Evolutionary conservation across 805 yeast species (phyloP).

Genomic region (Nakazawaea pomicola): DNA sequence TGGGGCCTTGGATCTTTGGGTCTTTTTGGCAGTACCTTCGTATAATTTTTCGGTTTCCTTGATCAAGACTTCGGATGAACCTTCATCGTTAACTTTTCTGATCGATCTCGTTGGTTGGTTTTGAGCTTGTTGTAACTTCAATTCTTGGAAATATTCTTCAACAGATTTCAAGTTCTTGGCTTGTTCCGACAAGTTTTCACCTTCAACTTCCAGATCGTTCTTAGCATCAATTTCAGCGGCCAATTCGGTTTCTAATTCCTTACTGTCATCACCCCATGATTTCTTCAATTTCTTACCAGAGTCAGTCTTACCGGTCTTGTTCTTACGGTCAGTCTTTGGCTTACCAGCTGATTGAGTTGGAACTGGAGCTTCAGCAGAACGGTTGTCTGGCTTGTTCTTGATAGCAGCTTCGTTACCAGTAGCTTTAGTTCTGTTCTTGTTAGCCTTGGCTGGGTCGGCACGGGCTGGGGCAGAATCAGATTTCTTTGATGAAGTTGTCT

Average conservation of each 20-base stretch:
- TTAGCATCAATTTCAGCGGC: constrained; percentile 43
- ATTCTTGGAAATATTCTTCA: constrained; percentile 81
- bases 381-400: constrained; percentile 70
- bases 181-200: constrained; percentile 37
- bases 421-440: constrained; percentile 61
- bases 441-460: constrained; percentile 77
- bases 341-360: constrained; percentile 49
- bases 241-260: constrained; percentile 63
- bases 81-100: constrained; percentile 50
- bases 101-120: constrained; percentile 31
- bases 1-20: constrained; percentile 62
- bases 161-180: constrained; percentile 61
- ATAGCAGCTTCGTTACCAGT: constrained; percentile 89
- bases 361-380: constrained; percentile 49
- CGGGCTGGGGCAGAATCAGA: constrained; percentile 75
- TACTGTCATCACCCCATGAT: constrained; percentile 84
- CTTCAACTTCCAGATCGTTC: constrained; percentile 32
- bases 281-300: constrained; percentile 76
- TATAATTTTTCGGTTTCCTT: constrained; percentile 56
- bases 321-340: constrained; percentile 75
- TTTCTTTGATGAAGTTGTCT: constrained; percentile 82
- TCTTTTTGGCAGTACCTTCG: constrained; percentile 61
- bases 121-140: constrained; percentile 38
- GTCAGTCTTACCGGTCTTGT: constrained; percentile 80
- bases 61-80: constrained; percentile 56